Percentiles rank a stretch among this genome's conserved stretches.
Conservation (phyloP, 1,284 basidiomycete genomes). For the Fomitopsis palustris region DNA sequence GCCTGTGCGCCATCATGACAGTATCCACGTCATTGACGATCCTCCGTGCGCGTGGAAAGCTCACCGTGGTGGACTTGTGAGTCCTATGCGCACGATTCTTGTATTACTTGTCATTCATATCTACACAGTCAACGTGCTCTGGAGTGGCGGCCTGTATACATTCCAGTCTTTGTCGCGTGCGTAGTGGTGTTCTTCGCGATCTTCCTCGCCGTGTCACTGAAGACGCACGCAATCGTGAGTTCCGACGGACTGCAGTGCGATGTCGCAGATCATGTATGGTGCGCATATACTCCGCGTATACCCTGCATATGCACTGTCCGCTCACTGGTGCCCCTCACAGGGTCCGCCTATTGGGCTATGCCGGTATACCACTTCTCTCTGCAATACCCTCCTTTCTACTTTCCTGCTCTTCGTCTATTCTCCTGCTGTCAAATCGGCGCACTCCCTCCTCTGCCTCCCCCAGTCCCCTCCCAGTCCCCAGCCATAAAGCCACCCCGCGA, state of each 20-base stretch:
- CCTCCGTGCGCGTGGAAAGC: slow-evolving; percentile 42
- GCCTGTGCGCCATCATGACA: slow-evolving; percentile 47
- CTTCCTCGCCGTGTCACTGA: slow-evolving; percentile 42
- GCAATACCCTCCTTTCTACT: slow-evolving; percentile 47
- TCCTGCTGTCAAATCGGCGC: slow-evolving; percentile 14
- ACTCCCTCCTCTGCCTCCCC: slow-evolving; percentile 10
- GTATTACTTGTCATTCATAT: slow-evolving; percentile 1
- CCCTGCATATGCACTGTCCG: background rate
- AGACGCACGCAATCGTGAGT: slow-evolving; percentile 40
- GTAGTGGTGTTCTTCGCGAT: slow-evolving; percentile 43
- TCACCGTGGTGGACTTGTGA: slow-evolving; percentile 26
- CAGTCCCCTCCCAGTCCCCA: background rate
- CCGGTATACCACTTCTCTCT: slow-evolving; percentile 50
- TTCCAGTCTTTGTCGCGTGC: slow-evolving; percentile 33
- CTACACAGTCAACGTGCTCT: slow-evolving; percentile 13
- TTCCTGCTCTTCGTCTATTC: slow-evolving; percentile 25
- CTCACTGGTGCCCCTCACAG: slow-evolving; percentile 28
- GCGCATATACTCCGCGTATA: slow-evolving; percentile 12
- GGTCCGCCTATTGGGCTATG: slow-evolving; percentile 59
- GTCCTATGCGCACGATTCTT: slow-evolving; percentile 7
- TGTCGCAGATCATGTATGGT: slow-evolving; percentile 52
- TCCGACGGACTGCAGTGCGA: slow-evolving; percentile 54
- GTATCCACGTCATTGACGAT: slow-evolving; percentile 45
- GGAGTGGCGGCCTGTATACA: slow-evolving; percentile 36
- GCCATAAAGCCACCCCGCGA: background rate